Evolutionary conservation across 2,329 filamentous ascomycete species (phyloP).

Genomic region (Colletotrichum camelliae): DNA sequence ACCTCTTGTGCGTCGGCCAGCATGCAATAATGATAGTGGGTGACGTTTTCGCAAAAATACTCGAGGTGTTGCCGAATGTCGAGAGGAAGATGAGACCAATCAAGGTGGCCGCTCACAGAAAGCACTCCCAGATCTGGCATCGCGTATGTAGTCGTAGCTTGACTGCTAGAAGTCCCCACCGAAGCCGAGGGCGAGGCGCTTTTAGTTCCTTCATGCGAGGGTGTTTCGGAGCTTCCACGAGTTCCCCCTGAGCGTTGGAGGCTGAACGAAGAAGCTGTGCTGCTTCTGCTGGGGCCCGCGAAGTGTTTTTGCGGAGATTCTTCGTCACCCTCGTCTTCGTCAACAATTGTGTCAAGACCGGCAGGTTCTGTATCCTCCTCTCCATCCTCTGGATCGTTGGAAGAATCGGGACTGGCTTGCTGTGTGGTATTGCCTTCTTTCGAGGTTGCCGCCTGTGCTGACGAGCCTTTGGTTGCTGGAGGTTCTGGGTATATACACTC

Average conservation of each 20-base stretch:
- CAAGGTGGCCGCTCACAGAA: slow-evolving; percentile 30
- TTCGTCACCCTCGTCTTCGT: slow-evolving; percentile 54
- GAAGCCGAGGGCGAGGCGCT: slow-evolving; percentile 60
- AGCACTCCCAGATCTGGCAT: slow-evolving; percentile 24
- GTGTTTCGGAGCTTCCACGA: slow-evolving; percentile 58
- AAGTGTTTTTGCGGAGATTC: slow-evolving; percentile 19
- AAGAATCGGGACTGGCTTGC: slow-evolving; percentile 57
- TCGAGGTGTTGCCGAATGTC: slow-evolving; percentile 81
- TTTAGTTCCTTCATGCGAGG: slow-evolving; percentile 55
- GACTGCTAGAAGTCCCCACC: slow-evolving; percentile 43
- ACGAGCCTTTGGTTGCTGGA: slow-evolving; percentile 48
- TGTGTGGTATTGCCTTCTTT: slow-evolving; percentile 44
- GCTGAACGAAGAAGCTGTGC: slow-evolving; percentile 42
- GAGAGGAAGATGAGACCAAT: slow-evolving; percentile 65
- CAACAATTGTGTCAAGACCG: slow-evolving; percentile 58
- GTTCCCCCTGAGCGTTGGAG: slow-evolving; percentile 35
- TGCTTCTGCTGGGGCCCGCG: slow-evolving; percentile 37
- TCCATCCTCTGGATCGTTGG: slow-evolving; percentile 57
- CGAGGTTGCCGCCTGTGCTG: slow-evolving; percentile 34
- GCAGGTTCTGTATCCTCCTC: slow-evolving; percentile 39
- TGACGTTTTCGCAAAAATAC: slow-evolving; percentile 81
- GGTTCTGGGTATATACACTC: slow-evolving; percentile 90
- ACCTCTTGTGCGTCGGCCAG: slow-evolving; percentile 75
- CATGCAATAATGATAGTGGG: slow-evolving; percentile 82
- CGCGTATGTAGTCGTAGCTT: slow-evolving; percentile 32